Evolutionary conservation across 1,284 basidiomycete genomes (phyloP).

Genomic region (Apiotrichum mycotoxinovorans): DNA sequence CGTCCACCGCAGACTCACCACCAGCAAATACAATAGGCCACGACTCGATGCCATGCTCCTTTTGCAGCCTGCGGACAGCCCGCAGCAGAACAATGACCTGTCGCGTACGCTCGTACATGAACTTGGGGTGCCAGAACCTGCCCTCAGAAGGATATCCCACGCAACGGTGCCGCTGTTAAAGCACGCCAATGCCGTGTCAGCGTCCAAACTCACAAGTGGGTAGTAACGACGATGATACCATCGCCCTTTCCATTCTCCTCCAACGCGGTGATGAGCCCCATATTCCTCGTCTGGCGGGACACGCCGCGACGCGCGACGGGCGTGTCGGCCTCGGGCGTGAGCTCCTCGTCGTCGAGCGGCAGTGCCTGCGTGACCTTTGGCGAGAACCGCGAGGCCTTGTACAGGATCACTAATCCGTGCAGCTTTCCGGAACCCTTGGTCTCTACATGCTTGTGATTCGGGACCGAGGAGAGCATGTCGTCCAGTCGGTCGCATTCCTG

Average conservation of each 20-base stretch:
- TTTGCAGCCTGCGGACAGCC: constrained; percentile 61
- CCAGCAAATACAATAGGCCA: constrained; percentile 84
- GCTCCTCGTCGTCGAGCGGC: constrained; percentile 14
- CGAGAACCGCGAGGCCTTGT: constrained; percentile 57
- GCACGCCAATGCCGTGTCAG: too few relatives aligned
- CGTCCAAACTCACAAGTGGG: constrained; percentile 51
- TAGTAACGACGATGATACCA: constrained; percentile 64
- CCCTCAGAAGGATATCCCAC: too few relatives aligned
- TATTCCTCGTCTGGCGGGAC: constrained; percentile 75
- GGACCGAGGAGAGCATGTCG: constrained; percentile 60
- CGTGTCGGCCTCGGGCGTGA: constrained; percentile 1
- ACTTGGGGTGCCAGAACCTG: constrained; percentile 89
- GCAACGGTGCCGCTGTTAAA: too few relatives aligned
- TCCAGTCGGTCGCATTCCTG: constrained; percentile 60
- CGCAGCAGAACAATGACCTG: constrained; percentile 60
- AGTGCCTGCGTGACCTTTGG: constrained; percentile 41
- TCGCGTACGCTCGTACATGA: constrained; percentile 80
- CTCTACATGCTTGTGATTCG: constrained; percentile 55
- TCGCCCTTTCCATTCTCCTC: constrained; percentile 48
- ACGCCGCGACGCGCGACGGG: constrained; percentile 51
- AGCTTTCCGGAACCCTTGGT: constrained; percentile 67
- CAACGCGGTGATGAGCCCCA: constrained; percentile 70
- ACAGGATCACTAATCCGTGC: constrained; percentile 79
- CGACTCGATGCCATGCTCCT: constrained; percentile 51
- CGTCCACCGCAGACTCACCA: constrained; percentile 58